These are phyloP conservation scores for Saturnispora besseyi DNA, from an alignment of 805 yeast genomes.

Conservation along the genomic window DNA sequence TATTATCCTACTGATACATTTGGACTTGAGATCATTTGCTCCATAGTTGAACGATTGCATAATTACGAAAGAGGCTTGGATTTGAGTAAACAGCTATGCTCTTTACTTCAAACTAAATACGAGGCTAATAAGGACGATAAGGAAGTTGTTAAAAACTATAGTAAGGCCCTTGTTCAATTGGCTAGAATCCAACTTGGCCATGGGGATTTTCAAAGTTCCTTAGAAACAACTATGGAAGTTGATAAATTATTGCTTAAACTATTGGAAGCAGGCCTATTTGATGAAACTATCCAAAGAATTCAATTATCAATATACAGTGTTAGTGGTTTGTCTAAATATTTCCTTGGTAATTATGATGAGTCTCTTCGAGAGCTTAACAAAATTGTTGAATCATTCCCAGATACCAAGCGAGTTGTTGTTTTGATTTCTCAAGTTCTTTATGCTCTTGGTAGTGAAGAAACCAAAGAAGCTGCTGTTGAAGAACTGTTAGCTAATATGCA, in stretches of 20 bases:
- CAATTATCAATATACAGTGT: constrained; percentile 55
- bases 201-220: constrained; percentile 45
- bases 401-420: constrained; percentile 58
- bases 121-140: constrained; percentile 12
- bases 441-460: constrained; percentile 65
- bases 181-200: constrained; percentile 65
- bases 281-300: constrained; percentile 26
- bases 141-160: constrained; percentile 39
- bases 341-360: constrained; percentile 49
- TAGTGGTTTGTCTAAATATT: constrained; percentile 65
- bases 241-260: constrained; percentile 36
- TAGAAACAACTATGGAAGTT: constrained; percentile 51
- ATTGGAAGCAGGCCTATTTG: constrained; percentile 29
- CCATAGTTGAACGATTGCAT: constrained; percentile 61
- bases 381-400: constrained; percentile 49
- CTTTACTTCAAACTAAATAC: constrained; percentile 26
- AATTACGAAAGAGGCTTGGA: constrained; percentile 47
- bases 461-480: constrained; percentile 76
- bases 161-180: constrained; percentile 54
- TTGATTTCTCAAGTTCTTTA: constrained; percentile 72
- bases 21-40: constrained; percentile 48
- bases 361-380: constrained; percentile 60
- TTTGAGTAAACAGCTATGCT: constrained; percentile 39
- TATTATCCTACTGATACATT: constrained; percentile 47
- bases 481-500: constrained; percentile 64